Base-by-base conservation (phyloP, 345 rosid genomes). In the Salix brachista region DNA sequence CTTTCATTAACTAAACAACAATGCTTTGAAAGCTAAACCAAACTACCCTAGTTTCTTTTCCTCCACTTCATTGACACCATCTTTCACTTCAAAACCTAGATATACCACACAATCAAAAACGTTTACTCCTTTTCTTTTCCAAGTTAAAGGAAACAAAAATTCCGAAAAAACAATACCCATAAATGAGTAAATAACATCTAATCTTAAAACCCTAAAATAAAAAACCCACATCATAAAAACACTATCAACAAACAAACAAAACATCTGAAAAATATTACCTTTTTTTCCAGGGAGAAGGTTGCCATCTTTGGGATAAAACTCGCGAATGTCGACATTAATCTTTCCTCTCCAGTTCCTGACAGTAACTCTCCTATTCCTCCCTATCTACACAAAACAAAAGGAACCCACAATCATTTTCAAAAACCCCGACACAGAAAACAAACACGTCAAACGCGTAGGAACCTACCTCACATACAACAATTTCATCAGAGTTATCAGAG, bases 331-430 rank as follows among this genome's bases (percentile, higher is more conserved):
- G 46, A 96, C 86, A 89, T 92, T 88, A 30, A 91, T 83, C 71
- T 73, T 88, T 13, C 97, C 98, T 41, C 91, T 86, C 96, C 94
- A 96, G 72, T 85, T 88, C 89, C 97, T 83, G 77, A 96, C 98
- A 14, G 92, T 74, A 37, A 96, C 94, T 82, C 92, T 92, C 86
- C 97, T 82, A 64, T 87, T 96, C 89, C 87, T 93, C 30, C 98
- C 91, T 71, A 95, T 83, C 98, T 94, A 80, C 79, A 66, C 54
- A 65, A 16, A 70, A 72, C 70, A 68, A 77, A 50, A 73, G 48
- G 28, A 10, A 9, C 48, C 26, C 30, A 21, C 65, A 14, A 48
- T 3, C 26, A 19, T 50, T 41, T 30, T 1, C 7, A 42, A 78
- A 81, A 78, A 72, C 81, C 82, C 48, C 73, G 7, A 70, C 14